A percentile compares a stretch with the other conserved stretches of the same genome.
These are phyloP conservation scores for Vanderwaltozyma yarrowii DNA, from an alignment of 805 yeast species.

Conservation along the genomic window DNA sequence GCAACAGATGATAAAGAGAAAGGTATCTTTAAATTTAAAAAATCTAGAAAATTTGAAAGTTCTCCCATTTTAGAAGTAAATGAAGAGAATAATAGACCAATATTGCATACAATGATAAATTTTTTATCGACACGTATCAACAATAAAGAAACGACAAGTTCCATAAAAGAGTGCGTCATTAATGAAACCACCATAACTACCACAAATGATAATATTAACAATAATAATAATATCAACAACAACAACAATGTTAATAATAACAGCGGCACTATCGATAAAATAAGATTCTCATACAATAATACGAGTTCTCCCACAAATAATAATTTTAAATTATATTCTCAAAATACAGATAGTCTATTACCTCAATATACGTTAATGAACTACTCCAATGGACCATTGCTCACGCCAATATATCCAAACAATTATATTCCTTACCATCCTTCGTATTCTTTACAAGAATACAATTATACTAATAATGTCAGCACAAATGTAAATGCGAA, in stretches of 20 bases:
- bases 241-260: no score
- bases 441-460: slow-evolving; percentile 4
- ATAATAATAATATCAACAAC: no score
- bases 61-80: slow-evolving; percentile 6
- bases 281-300: no score
- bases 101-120: slow-evolving; percentile 2
- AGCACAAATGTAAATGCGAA: no score
- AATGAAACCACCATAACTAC: background rate
- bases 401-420: slow-evolving; percentile 7
- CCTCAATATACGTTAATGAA: slow-evolving; percentile 15
- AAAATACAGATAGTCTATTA: slow-evolving; percentile 6
- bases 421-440: slow-evolving; percentile 8
- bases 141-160: no score
- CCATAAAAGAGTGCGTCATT: slow-evolving; percentile 1
- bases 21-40: slow-evolving; percentile 1
- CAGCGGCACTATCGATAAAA: background rate
- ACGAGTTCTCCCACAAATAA: background rate
- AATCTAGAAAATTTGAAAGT: slow-evolving; percentile 6
- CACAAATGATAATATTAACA: background rate
- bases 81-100: background rate
- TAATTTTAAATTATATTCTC: slow-evolving; percentile 4
- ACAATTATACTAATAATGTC: background rate
- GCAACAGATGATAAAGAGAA: slow-evolving; percentile 2
- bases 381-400: slow-evolving; percentile 3
- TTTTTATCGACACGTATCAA: background rate